Base-by-base conservation (phyloP, 2,329 filamentous ascomycete species). In the Venturia carpophila region DNA sequence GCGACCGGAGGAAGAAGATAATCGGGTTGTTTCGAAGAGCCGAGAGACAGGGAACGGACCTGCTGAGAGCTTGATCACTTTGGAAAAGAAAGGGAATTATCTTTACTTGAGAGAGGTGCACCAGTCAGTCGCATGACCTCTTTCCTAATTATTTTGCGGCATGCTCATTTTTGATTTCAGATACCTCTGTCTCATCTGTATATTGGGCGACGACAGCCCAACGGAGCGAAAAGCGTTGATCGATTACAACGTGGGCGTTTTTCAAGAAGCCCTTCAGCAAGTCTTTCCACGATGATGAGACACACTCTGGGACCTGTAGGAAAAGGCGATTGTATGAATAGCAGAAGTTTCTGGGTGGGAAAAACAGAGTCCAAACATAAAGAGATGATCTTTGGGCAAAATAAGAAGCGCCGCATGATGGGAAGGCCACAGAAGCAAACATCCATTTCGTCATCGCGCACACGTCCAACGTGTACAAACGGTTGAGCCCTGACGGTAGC, bases 161-260 rank as follows among this genome's bases (percentile, higher is more conserved):
- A 24, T 27, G 56, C 41, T 56, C 19, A 30, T 15, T n/a, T 7
- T 39, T 34, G 24, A 6, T 42, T 21, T 42, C 68, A 87, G 84
- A 67, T 92, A 92, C 73, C 80, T 94, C 58, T 90, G 90, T 0
- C 81, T 95, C 17, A 90, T 95, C 42, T 91, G 90, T 67, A 88
- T 95, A 68, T 92, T 93, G 89, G 89, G 88, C 74, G 89, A 93
- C 68, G 82, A 84, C 72, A 90, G 90, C 64, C 89, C 87, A 37
- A 90, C 91, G 70, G 88, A 92, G 72, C 90, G 90, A 79, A 91
- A 93, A 79, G 88, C 89, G 4, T 79, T 92, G 68, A 89, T 95
- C 67, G 91, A 92, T 70, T 91, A 93, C 84, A 94, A 95, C 71
- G 89, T 93, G 2, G 88, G 91, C 71, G 87, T 90, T 0, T 88